These are phyloP conservation scores for Macrocybe gigantea DNA, from an alignment of 768 basidiomycete species.

Conservation along the genomic window DNA sequence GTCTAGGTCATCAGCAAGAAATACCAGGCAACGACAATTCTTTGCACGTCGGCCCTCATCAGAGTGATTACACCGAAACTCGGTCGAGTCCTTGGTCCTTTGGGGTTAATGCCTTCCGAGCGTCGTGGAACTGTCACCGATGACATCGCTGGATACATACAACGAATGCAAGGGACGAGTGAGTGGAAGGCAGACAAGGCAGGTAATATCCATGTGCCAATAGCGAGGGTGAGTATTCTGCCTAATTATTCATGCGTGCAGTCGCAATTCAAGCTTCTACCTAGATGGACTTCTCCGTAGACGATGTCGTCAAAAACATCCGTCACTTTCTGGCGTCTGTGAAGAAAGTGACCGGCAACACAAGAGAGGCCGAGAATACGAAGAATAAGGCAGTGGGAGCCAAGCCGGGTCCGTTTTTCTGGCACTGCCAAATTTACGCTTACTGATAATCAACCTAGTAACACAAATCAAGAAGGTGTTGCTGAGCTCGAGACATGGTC, in stretches of 20 bases:
- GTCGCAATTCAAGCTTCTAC: neutral
- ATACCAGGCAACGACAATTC: conserved; percentile 75
- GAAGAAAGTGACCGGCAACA: conserved; percentile 68
- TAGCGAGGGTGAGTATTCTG: conserved; percentile 56
- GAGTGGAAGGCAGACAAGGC: conserved; percentile 93
- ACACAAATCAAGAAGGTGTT: conserved; percentile 77
- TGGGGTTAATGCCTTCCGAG: conserved; percentile 93
- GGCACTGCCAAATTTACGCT: neutral
- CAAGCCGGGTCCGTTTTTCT: conserved; percentile 39
- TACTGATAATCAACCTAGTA: conserved; percentile 31
- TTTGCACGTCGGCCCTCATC: conserved; percentile 78
- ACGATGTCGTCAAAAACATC: conserved; percentile 76
- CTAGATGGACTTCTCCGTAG: conserved; percentile 68
- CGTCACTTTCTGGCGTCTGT: conserved; percentile 71
- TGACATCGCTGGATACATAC: conserved; percentile 78
- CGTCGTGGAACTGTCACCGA: conserved; percentile 93
- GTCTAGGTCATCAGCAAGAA: conserved; percentile 66
- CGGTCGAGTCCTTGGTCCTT: conserved; percentile 75
- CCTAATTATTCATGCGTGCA: conserved; percentile 2
- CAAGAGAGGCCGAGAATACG: conserved; percentile 46
- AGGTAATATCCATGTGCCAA: conserved; percentile 79
- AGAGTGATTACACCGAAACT: conserved; percentile 74
- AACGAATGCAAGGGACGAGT: conserved; percentile 70
- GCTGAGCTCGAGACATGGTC: conserved; percentile 81
- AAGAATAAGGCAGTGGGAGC: conserved; percentile 31